Percentiles rank a stretch among this genome's conserved stretches.
phyloP scores from a whole-genome alignment of 148 eudicot species.

The Vaccinium darrowii region DNA sequence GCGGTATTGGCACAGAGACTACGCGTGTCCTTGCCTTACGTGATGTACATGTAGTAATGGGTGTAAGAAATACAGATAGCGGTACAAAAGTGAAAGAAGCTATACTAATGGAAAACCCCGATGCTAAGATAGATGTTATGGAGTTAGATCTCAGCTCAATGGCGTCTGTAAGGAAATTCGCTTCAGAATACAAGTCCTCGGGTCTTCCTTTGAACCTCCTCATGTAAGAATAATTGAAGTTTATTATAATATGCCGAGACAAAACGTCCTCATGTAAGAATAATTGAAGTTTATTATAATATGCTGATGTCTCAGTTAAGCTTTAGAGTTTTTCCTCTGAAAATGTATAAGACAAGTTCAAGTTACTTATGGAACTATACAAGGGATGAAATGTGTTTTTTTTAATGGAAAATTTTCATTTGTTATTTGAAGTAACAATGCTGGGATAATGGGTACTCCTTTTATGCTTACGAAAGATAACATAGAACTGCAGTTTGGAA shows the following conservation, averaged over 20 bases:
- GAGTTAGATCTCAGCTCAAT: constrained; percentile 84
- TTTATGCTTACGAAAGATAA: constrained; percentile 69
- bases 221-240: constrained; percentile 53
- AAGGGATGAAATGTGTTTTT: background rate
- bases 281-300: background rate
- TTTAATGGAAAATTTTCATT: constrained; percentile 3
- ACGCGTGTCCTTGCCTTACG: background rate
- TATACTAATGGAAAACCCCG: constrained; percentile 53
- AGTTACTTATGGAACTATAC: background rate
- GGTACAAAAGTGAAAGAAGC: constrained; percentile 64
- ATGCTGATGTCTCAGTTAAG: background rate
- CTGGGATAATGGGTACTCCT: constrained; percentile 87
- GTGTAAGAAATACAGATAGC: constrained; percentile 23
- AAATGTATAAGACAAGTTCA: too few species aligned
- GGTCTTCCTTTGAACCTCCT: constrained; percentile 31
- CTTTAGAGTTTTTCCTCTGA: background rate
- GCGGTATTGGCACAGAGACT: constrained; percentile 39
- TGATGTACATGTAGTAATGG: background rate
- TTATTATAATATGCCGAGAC: background rate
- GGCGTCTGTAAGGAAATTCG: constrained; percentile 74
- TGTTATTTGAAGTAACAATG: constrained; percentile 67
- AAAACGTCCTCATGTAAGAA: constrained; percentile 90
- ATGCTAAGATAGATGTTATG: constrained; percentile 82
- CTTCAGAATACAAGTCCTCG: constrained; percentile 55
- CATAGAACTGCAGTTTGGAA: constrained; percentile 81